Conservation (phyloP, 345 rosid genomes). For the Aethionema arabicum region DNA sequence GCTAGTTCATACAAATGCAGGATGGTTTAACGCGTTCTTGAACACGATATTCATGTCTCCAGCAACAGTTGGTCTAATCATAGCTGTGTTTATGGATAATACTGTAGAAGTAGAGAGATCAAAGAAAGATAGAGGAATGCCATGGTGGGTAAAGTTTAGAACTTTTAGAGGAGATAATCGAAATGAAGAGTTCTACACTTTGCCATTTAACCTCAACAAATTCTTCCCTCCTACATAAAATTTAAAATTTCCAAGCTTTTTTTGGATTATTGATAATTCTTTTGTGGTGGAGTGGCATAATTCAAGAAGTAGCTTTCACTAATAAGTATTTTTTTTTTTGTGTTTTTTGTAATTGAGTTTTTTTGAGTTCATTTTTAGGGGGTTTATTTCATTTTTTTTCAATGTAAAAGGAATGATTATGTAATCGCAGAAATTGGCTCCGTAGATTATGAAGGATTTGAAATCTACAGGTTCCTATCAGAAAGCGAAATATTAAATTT, state of each 20-base stretch:
- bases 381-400: too few relatives aligned
- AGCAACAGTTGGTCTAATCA: conserved; percentile 68
- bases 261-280: conserved; percentile 8
- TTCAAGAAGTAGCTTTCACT: too few relatives aligned
- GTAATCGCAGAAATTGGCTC: conserved; percentile 42
- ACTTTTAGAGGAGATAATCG: conserved; percentile 88
- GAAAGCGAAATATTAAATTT: conserved; percentile 46
- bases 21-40: conserved; percentile 81
- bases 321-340: too few relatives aligned
- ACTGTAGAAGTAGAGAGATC: conserved; percentile 80
- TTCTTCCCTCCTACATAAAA: conserved; percentile 85
- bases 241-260: neutral
- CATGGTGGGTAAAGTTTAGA: conserved; percentile 97
- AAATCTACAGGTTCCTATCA: conserved; percentile 69
- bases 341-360: too few relatives aligned
- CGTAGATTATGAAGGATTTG: conserved; percentile 11
- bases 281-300: too few relatives aligned
- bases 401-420: neutral
- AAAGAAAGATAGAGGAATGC: conserved; percentile 92
- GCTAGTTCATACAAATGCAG: conserved; percentile 78
- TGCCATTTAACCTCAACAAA: conserved; percentile 94
- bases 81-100: conserved; percentile 78
- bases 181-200: conserved; percentile 88
- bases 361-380: too few relatives aligned
- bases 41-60: conserved; percentile 91